Base-by-base conservation (phyloP, 2,329 filamentous ascomycete species). In the Cordyceps javanica region DNA sequence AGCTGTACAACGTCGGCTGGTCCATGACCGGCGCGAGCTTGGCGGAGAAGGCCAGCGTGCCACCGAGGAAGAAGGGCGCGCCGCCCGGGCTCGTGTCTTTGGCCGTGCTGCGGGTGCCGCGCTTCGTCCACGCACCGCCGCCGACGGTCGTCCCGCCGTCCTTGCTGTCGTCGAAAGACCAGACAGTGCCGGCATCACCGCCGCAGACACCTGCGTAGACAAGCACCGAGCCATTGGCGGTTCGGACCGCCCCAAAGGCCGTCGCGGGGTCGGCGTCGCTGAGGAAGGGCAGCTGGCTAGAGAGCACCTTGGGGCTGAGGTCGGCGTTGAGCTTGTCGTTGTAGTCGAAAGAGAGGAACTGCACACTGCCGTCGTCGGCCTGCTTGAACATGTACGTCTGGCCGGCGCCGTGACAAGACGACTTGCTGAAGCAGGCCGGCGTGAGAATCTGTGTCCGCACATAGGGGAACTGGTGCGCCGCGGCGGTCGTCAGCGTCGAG, bases 121-220 rank as follows among this genome's bases (percentile, higher is more conserved):
- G 64, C 62, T 51, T 64, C 64, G 69, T 45, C 68, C 70, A 46
- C 66, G 69, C 70, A 68, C 54, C 58, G 32, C 46, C 30, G 68
- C 54, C 58, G 13, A 45, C 38, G 4, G 48, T 50, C 19, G 46
- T 13, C 9, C 42, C 45, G 45, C 69, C 75, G 16, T 71, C 68
- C 9, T 68, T 65, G 13, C 75, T 72, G 2, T 81, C 76, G 9
- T 75, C 76, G 63, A 87, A 92, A 23, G 75, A 82, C 90, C 90
- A 96, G 57, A 95, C 67, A 34, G 79, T 71, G 13, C 82, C 79
- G 38, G 71, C 73, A 4, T 73, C 75, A 2, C 78, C 72, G 1
- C 80, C 73, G 67, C 93, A 97, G 62, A 87, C 79, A 2, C 93
- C 92, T 0, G 86, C 78, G 57, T 91, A 88, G 2, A 94, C 85